phyloP scores from a whole-genome alignment of 2,329 filamentous ascomycete genomes.

The Ciborinia camelliae region DNA sequence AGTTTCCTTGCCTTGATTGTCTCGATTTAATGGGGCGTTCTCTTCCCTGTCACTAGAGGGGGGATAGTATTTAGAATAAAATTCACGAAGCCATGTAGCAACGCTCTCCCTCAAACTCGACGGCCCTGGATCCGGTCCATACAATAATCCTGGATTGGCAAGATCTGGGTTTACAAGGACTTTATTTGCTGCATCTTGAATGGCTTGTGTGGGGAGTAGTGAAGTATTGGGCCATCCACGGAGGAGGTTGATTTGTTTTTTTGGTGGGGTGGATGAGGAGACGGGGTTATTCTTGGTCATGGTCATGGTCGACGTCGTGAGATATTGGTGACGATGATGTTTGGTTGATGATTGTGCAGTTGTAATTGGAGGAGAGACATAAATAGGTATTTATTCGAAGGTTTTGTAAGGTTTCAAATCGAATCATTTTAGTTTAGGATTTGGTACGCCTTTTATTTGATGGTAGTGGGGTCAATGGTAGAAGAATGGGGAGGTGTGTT shows the following conservation, averaged over 20 bases:
- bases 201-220: constrained; percentile 38
- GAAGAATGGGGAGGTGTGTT: background rate
- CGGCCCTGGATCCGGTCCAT: constrained; percentile 76
- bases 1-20: background rate
- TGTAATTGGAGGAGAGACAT: background rate
- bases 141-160: constrained; percentile 44
- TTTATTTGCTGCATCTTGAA: constrained; percentile 45
- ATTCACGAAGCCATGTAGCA: constrained; percentile 66
- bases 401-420: background rate
- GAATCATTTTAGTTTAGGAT: background rate
- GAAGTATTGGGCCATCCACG: constrained; percentile 62
- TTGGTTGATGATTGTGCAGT: background rate
- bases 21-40: background rate
- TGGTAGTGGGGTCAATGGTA: background rate
- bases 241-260: constrained; percentile 56
- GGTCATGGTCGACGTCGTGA: background rate
- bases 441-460: background rate
- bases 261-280: constrained; percentile 4
- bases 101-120: constrained; percentile 65
- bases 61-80: constrained; percentile 23
- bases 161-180: constrained; percentile 63
- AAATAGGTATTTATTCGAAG: background rate
- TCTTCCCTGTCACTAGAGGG: background rate
- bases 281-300: constrained; percentile 11
- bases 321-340: background rate